Evolutionary conservation across 148 eudicot genomes (phyloP).

Genomic region (Camellia granthamiana): DNA sequence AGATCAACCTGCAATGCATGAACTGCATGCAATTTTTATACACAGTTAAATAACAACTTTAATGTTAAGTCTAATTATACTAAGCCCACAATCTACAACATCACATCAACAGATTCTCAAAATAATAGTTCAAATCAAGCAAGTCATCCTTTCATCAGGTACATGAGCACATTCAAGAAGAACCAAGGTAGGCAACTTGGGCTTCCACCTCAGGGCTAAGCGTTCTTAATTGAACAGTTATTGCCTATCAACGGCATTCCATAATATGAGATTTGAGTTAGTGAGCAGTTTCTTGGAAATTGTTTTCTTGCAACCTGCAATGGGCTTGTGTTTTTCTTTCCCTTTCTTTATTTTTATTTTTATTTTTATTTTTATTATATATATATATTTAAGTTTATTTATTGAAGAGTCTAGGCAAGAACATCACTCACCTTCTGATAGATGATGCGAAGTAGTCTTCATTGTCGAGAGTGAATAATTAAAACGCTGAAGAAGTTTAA

Average conservation of each 20-base stretch:
- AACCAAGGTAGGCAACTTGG: too few species aligned
- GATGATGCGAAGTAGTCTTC: conserved; percentile 76
- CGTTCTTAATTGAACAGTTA: neutral
- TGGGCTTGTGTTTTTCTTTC: neutral
- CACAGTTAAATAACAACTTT: neutral
- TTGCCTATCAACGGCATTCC: neutral
- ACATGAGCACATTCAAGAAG: too few species aligned
- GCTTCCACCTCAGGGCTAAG: neutral
- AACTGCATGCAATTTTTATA: conserved; percentile 36
- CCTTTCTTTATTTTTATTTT: too few species aligned
- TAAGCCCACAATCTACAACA: too few species aligned
- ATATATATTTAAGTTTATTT: neutral
- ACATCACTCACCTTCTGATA: conserved; percentile 62
- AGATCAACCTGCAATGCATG: conserved; percentile 79
- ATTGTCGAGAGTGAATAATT: conserved; percentile 78
- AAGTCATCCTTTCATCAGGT: too few species aligned
- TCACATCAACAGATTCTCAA: too few species aligned
- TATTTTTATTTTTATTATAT: too few species aligned
- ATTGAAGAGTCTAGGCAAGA: neutral
- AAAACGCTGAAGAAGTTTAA: conserved; percentile 78
- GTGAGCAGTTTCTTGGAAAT: neutral
- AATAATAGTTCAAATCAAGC: too few species aligned
- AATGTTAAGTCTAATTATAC: neutral
- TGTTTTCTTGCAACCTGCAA: neutral
- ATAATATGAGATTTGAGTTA: neutral